Evolutionary conservation across 495 filamentous ascomycete species (phyloP).

Genomic region (Podospora didyma): DNA sequence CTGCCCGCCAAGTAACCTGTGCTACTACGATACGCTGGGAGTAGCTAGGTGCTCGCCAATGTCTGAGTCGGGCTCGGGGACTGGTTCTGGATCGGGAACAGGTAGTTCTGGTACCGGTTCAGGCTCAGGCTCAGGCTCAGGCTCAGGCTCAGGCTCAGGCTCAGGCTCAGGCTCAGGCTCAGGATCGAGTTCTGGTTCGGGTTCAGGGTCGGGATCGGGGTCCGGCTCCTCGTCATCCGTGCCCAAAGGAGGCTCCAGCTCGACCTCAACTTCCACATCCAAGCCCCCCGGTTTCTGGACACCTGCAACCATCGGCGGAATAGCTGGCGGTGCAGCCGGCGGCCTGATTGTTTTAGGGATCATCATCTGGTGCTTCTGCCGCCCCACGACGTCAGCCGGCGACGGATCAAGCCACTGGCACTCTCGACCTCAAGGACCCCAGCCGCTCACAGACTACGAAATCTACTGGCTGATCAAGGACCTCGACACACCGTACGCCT

Average conservation of each 20-base stretch:
- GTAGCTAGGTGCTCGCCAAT: neutral
- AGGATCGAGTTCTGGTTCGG: too few relatives aligned
- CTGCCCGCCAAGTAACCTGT: neutral
- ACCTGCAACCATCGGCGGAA: neutral
- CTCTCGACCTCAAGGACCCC: neutral
- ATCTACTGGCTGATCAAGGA: conserved; percentile 5
- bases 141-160: too few relatives aligned
- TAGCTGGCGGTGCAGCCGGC: neutral
- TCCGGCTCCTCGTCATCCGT: neutral
- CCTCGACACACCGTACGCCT: neutral
- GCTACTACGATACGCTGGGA: neutral
- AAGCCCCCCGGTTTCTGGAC: neutral
- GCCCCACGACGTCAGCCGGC: neutral
- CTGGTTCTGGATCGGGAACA: neutral
- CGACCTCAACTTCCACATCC: neutral
- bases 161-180: too few relatives aligned
- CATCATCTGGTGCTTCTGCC: neutral
- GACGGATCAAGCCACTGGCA: neutral
- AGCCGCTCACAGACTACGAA: neutral
- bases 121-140: too few relatives aligned
- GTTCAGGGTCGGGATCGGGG: neutral
- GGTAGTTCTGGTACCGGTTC: too few relatives aligned
- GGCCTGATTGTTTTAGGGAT: neutral
- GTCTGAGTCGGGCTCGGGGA: neutral
- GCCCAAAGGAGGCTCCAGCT: neutral